Percentiles rank a stretch among this genome's conserved stretches.
These are phyloP conservation scores for Sequoiadendron giganteum DNA, from an alignment of 75 land plant species.

Conservation along the genomic window DNA sequence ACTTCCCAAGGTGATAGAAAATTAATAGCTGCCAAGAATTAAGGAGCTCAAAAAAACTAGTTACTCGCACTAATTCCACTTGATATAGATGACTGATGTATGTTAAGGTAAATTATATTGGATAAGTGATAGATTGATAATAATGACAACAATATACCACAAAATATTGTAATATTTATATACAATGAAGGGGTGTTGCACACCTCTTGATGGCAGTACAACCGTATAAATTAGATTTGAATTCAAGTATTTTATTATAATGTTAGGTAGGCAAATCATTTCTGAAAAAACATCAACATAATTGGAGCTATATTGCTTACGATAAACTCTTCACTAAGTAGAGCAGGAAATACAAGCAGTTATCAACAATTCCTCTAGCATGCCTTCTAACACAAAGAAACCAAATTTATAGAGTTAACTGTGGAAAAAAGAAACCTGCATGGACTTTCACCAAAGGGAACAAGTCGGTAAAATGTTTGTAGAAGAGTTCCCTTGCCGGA, in stretches of 20 bases:
- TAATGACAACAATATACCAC: neutral
- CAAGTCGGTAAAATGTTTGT: constrained; percentile 42
- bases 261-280: neutral
- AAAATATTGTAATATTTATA: neutral
- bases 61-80: neutral
- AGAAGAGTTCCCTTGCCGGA: constrained; percentile 37
- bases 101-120: no score
- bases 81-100: neutral
- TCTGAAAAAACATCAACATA: neutral
- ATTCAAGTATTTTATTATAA: neutral
- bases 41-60: neutral
- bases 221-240: neutral
- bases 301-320: neutral
- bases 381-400: neutral
- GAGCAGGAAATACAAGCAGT: neutral
- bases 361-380: neutral
- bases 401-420: neutral
- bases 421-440: constrained; percentile 13
- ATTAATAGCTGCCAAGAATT: neutral
- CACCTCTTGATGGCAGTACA: neutral
- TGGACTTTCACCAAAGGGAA: constrained; percentile 29
- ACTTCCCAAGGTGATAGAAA: no score
- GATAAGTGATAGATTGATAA: neutral
- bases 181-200: neutral
- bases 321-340: neutral